These are phyloP conservation scores for Eucalyptus curtisii DNA, from an alignment of 345 rosid species.

Conservation along the genomic window DNA sequence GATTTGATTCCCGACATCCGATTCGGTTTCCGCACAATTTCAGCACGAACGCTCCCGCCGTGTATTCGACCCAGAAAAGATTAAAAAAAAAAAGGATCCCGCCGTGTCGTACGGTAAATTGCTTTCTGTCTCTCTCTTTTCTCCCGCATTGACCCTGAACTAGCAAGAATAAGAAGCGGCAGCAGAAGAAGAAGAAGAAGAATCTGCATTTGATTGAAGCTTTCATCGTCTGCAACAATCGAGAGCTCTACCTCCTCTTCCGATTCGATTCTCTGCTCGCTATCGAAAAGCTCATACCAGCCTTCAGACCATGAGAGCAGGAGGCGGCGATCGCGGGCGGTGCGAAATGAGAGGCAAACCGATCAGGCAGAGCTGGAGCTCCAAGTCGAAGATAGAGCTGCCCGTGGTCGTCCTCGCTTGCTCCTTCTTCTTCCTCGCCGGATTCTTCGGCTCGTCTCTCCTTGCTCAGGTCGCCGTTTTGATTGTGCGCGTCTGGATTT, in stretches of 20 bases:
- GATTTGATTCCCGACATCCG: not conserved
- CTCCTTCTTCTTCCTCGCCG: slow-evolving; percentile 38
- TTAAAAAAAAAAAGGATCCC: not conserved
- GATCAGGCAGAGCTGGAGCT: not conserved
- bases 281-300: not conserved
- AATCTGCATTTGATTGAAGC: not conserved
- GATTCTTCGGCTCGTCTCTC: slow-evolving; percentile 26
- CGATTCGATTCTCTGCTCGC: not conserved
- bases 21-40: not conserved
- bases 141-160: not conserved
- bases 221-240: not conserved
- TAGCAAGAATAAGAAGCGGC: not conserved
- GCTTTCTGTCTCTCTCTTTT: not conserved
- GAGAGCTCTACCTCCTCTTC: not conserved
- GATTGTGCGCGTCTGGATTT: not conserved
- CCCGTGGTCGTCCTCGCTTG: slow-evolving; percentile 10
- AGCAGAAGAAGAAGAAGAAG: not conserved
- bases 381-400: slow-evolving; percentile 19
- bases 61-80: too few relatives aligned
- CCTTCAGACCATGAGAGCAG: not conserved
- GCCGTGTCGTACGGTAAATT: not conserved
- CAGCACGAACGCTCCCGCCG: not conserved
- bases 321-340: not conserved
- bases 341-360: not conserved
- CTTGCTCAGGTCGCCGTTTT: slow-evolving; percentile 21